These are phyloP conservation scores for Cladosporium sp. DNA, from an alignment of 2,329 filamentous ascomycete species.

Conservation along the genomic window DNA sequence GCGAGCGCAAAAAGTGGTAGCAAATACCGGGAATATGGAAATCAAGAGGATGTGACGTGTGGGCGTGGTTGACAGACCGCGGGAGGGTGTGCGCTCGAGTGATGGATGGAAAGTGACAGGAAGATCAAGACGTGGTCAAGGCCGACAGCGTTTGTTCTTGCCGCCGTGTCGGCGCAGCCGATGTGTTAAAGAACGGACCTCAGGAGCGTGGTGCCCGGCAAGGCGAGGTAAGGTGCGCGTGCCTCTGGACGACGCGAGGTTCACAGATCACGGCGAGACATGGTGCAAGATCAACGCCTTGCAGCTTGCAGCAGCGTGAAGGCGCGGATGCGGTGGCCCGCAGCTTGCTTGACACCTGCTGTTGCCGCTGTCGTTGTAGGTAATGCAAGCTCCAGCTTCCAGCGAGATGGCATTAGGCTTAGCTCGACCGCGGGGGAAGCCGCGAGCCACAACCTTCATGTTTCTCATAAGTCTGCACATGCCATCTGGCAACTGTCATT, in stretches of 20 bases:
- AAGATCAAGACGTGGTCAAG: neutral
- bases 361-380: neutral
- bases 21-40: neutral
- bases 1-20: neutral
- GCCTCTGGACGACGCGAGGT: neutral
- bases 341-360: neutral
- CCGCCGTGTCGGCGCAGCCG: constrained; percentile 4
- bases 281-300: neutral
- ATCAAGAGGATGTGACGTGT: constrained; percentile 1
- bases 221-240: neutral
- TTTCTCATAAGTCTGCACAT: too few species aligned
- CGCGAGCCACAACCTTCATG: too few species aligned
- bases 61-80: constrained; percentile 3
- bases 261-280: neutral
- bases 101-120: neutral
- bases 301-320: neutral
- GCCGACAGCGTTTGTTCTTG: neutral
- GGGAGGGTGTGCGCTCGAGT: neutral
- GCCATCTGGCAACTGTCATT: too few species aligned
- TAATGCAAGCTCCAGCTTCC: too few species aligned
- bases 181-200: neutral
- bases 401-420: neutral
- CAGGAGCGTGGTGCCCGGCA: neutral
- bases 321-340: neutral
- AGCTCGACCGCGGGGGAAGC: neutral